Evolutionary conservation across 2,329 filamentous ascomycete species (phyloP).

Genomic region (Botryosphaeria agaves): DNA sequence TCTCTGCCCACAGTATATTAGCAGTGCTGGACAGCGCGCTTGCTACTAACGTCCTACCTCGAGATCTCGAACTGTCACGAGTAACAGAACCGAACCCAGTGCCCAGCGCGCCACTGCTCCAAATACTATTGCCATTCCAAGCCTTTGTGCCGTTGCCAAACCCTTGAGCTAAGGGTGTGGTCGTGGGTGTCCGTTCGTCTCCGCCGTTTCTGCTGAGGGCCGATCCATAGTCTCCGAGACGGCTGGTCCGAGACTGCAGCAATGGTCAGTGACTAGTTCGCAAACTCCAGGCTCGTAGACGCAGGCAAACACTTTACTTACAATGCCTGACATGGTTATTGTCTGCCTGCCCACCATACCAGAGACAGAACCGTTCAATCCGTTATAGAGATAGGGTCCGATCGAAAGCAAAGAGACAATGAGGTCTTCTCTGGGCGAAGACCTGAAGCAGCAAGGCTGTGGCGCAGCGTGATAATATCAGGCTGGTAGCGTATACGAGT

Average conservation of each 20-base stretch:
- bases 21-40: neutral
- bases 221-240: neutral
- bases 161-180: neutral
- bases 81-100: constrained; percentile 8
- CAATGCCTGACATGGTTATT: too few relatives aligned
- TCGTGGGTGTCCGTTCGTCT: neutral
- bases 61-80: constrained; percentile 7
- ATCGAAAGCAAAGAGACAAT: too few relatives aligned
- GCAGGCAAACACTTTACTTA: too few relatives aligned
- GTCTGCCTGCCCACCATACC: too few relatives aligned
- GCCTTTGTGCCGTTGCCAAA: neutral
- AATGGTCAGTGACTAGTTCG: too few relatives aligned
- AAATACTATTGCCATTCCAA: constrained; percentile 9
- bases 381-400: too few relatives aligned
- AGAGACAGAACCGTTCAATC: too few relatives aligned
- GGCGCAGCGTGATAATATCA: too few relatives aligned
- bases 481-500: too few relatives aligned
- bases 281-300: too few relatives aligned
- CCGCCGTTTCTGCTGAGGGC: neutral
- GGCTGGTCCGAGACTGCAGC: neutral
- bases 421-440: too few relatives aligned
- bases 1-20: constrained; percentile 9
- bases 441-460: too few relatives aligned
- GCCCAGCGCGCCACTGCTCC: constrained; percentile 8
- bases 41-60: constrained; percentile 1